Percentiles rank a stretch among this genome's conserved stretches.
These are phyloP conservation scores for Vinca minor DNA, from an alignment of 257 asterid genomes.

Conservation along the genomic window DNA sequence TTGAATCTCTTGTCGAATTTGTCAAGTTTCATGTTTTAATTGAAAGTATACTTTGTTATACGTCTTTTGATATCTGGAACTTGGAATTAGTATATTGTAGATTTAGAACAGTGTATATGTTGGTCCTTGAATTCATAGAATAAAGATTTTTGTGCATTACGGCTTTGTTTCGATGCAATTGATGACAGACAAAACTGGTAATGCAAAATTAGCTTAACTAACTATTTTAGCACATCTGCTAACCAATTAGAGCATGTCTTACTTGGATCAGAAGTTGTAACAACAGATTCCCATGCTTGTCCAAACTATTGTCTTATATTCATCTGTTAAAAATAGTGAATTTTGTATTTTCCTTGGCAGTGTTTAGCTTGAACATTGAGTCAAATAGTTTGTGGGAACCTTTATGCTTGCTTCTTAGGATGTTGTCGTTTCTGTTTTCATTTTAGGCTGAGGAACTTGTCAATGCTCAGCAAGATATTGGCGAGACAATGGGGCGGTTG, in stretches of 20 bases:
- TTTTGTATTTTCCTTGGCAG: background rate
- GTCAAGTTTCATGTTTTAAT: background rate
- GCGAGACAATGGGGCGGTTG: slow-evolving; percentile 92
- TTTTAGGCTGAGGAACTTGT: slow-evolving; percentile 88
- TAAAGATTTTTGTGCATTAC: background rate
- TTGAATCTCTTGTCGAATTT: slow-evolving; percentile 19
- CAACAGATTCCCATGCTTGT: background rate
- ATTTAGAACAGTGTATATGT: background rate
- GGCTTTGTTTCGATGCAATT: background rate
- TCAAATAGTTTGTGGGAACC: background rate
- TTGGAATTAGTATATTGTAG: background rate
- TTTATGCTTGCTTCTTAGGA: slow-evolving; percentile 1
- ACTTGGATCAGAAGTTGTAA: too few species aligned
- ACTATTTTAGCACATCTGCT: background rate
- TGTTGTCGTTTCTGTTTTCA: slow-evolving; percentile 3
- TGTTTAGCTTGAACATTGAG: background rate
- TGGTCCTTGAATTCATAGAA: too few species aligned
- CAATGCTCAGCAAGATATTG: slow-evolving; percentile 89
- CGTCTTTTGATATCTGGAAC: background rate
- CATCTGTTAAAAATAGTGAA: background rate
- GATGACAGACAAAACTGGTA: background rate
- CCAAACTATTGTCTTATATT: background rate
- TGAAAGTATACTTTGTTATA: background rate
- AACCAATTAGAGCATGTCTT: too few species aligned
- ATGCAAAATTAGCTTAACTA: background rate